Evolutionary conservation across 129 eudicot genomes (phyloP).

Genomic region (Artemisia annua): DNA sequence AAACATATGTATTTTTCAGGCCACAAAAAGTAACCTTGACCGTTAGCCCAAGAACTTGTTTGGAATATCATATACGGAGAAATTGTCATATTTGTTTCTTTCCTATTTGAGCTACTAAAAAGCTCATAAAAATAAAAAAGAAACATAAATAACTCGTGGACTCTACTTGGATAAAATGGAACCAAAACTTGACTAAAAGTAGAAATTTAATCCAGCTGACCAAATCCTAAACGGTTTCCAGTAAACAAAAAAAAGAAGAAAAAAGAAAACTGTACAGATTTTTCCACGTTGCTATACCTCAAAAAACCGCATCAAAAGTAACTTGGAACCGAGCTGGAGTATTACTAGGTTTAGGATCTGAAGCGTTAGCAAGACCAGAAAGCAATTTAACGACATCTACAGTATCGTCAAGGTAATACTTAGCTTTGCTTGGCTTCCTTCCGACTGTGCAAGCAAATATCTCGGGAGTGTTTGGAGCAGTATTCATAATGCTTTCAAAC

Average conservation of each 20-base stretch:
- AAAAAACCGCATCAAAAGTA: conserved; percentile 48
- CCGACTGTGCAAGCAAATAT: conserved; percentile 87
- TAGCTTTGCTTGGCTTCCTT: conserved; percentile 91
- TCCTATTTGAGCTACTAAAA: background rate
- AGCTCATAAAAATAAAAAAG: background rate
- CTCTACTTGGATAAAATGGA: conserved; percentile 15
- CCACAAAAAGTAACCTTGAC: background rate
- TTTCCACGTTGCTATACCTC: conserved; percentile 23
- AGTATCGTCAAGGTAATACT: conserved; percentile 77
- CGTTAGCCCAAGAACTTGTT: background rate
- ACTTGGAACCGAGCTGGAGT: conserved; percentile 50
- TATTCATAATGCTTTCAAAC: conserved; percentile 65
- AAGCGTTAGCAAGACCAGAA: conserved; percentile 62
- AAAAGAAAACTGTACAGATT: conserved; percentile 35
- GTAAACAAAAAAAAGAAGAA: conserved; percentile 1
- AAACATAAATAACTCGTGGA: background rate
- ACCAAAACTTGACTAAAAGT: conserved; percentile 22
- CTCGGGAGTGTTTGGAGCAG: conserved; percentile 44
- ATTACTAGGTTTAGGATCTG: conserved; percentile 56
- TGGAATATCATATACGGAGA: too few species aligned
- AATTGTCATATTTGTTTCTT: background rate
- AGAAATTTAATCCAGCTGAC: conserved; percentile 21
- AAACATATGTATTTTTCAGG: background rate
- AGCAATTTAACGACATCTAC: conserved; percentile 63
- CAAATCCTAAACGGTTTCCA: conserved; percentile 16